A percentile compares a stretch with the other conserved stretches of the same genome.
Conservation (phyloP, 2,329 filamentous ascomycete species). For the Penicillium psychrosexuale region DNA sequence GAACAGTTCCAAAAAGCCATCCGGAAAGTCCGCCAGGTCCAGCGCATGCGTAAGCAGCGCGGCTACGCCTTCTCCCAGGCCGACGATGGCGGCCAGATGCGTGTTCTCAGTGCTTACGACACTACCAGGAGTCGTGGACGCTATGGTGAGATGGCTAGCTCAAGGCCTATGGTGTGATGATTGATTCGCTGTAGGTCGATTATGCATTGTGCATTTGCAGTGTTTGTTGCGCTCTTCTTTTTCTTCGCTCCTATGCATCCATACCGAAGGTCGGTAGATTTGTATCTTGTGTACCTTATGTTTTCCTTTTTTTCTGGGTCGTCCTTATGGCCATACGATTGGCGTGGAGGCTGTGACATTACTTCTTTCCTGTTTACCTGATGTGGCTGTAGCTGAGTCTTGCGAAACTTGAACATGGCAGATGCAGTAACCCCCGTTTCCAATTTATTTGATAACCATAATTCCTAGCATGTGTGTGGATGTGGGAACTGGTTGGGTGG, state of each 20-base stretch:
- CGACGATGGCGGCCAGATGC: constrained; percentile 84
- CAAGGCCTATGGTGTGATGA: constrained; percentile 39
- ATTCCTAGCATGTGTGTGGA: not conserved
- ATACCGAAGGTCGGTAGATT: constrained; percentile 14
- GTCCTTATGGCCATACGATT: constrained; percentile 16
- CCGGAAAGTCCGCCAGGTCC: constrained; percentile 94
- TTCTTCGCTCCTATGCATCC: constrained; percentile 12
- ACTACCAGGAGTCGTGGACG: constrained; percentile 86
- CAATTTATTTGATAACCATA: not conserved
- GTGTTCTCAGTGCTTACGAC: constrained; percentile 95
- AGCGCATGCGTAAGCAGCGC: constrained; percentile 98
- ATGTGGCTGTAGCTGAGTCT: constrained; percentile 19
- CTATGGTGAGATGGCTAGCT: constrained; percentile 90
- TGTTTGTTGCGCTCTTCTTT: constrained; percentile 15
- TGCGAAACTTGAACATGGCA: constrained; percentile 18
- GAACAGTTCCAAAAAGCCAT: constrained; percentile 99
- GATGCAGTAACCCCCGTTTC: not conserved
- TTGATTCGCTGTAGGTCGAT: constrained; percentile 10
- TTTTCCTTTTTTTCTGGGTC: constrained; percentile 17
- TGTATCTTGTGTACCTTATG: constrained; percentile 20
- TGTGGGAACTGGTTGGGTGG: not conserved
- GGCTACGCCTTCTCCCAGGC: constrained; percentile 98
- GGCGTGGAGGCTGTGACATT: constrained; percentile 19
- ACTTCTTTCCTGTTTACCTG: constrained; percentile 9
- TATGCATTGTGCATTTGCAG: constrained; percentile 3